Evolutionary conservation across 2,329 filamentous ascomycete species (phyloP).

Genomic region (Daldinia sp.): DNA sequence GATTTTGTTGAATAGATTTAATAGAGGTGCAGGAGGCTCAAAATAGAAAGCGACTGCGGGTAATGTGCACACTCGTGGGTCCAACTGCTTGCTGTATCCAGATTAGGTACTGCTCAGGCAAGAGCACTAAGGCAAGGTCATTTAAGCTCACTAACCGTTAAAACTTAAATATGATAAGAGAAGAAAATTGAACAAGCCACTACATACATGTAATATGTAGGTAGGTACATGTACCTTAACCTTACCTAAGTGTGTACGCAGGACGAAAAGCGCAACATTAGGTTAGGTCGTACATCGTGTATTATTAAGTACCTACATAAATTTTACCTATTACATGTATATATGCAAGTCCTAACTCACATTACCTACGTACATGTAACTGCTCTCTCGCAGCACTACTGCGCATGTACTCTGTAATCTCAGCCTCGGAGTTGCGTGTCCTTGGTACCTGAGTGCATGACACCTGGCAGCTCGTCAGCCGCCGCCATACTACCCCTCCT

Average conservation of each 20-base stretch:
- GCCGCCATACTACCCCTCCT: conserved; percentile 37
- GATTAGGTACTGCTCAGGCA: conserved; percentile 23
- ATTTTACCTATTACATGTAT: too few relatives aligned
- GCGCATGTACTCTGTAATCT: not conserved
- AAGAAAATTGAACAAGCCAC: too few relatives aligned
- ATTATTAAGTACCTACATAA: too few relatives aligned
- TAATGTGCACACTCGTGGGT: conserved; percentile 30
- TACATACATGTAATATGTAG: too few relatives aligned
- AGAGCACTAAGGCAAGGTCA: not conserved
- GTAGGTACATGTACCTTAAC: not conserved
- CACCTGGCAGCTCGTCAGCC: conserved; percentile 36
- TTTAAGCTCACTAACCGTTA: not conserved
- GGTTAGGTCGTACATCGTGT: too few relatives aligned
- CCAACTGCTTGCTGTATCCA: conserved; percentile 31
- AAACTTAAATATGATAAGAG: too few relatives aligned
- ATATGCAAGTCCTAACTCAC: not conserved
- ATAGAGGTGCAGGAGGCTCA: conserved; percentile 37
- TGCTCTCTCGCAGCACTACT: not conserved
- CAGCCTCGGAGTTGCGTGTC: conserved; percentile 25
- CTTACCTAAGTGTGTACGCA: too few relatives aligned
- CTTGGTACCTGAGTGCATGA: conserved; percentile 33
- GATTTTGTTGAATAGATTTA: conserved; percentile 6
- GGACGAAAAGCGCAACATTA: too few relatives aligned
- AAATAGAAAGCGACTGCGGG: conserved; percentile 42
- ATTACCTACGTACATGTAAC: not conserved